A percentile compares a stretch with the other conserved stretches of the same genome.
phyloP scores from a whole-genome alignment of 768 basidiomycete genomes.

The Rhizopogon roseolus region DNA sequence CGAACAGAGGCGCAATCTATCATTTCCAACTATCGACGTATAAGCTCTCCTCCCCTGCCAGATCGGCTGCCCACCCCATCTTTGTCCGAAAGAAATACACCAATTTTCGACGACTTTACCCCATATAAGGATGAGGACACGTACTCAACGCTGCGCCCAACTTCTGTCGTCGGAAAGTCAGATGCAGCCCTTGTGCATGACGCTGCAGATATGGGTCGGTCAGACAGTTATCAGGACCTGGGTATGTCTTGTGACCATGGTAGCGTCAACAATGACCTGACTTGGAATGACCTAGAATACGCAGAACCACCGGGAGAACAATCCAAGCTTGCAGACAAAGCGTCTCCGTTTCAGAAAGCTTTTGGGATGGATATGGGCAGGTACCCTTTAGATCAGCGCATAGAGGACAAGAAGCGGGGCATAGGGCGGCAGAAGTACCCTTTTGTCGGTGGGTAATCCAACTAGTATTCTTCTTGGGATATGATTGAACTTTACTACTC shows the following conservation, averaged over 20 bases:
- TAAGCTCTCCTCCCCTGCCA: conserved; percentile 10
- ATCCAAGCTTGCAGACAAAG: conserved; percentile 33
- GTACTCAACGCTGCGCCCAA: conserved; percentile 7
- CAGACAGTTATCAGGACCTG: conserved; percentile 45
- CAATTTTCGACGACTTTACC: conserved; percentile 5
- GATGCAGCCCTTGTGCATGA: conserved; percentile 41
- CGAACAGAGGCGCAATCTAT: conserved; percentile 19
- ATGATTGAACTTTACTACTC: conserved; percentile 1
- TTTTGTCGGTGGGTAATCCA: conserved; percentile 54
- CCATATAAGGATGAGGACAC: conserved; percentile 21
- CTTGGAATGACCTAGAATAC: conserved; percentile 44
- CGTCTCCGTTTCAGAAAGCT: conserved; percentile 35
- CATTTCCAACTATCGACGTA: conserved; percentile 21
- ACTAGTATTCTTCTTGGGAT: background rate
- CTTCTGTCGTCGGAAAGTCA: conserved; percentile 13
- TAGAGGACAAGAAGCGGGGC: conserved; percentile 84
- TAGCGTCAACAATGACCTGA: background rate
- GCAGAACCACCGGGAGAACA: conserved; percentile 42
- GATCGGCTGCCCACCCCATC: conserved; percentile 15
- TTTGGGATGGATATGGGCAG: conserved; percentile 34
- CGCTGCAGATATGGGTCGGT: conserved; percentile 36
- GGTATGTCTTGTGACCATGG: conserved; percentile 29
- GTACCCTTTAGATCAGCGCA: conserved; percentile 72
- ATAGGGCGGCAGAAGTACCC: conserved; percentile 80
- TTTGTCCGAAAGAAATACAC: conserved; percentile 1